A percentile compares a stretch with the other conserved stretches of the same genome.
Evolutionary conservation across 2,329 filamentous ascomycete species (phyloP).

Genomic region (Cryphonectria japonica): DNA sequence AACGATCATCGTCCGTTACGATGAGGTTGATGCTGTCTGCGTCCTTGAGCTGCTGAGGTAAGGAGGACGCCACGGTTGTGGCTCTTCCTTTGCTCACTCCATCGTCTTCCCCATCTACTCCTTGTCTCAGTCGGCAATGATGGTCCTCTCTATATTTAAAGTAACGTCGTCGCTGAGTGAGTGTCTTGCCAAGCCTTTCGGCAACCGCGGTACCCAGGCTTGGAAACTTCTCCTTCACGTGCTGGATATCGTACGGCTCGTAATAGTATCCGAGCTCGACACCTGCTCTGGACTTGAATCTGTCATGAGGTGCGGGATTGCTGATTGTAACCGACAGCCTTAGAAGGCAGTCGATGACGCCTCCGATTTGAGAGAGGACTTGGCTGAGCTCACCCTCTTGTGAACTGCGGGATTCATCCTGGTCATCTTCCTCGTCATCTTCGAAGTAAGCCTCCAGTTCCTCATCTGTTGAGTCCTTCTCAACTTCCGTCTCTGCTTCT

Average conservation of each 20-base stretch:
- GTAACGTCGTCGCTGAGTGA: conserved; percentile 3
- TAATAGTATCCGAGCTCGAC: background rate
- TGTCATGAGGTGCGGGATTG: conserved; percentile 14
- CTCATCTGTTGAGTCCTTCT: background rate
- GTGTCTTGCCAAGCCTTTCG: background rate
- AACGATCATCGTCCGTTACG: background rate
- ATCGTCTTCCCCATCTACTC: background rate
- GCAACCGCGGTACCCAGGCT: background rate
- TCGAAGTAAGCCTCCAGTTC: conserved; percentile 2
- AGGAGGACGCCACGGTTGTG: conserved; percentile 11
- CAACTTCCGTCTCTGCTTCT: conserved; percentile 4
- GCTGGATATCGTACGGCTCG: conserved; percentile 4
- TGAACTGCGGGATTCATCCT: background rate
- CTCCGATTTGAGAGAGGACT: background rate
- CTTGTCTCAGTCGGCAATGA: conserved; percentile 6
- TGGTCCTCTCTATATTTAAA: conserved; percentile 18
- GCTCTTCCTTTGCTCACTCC: conserved; percentile 1
- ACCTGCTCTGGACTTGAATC: conserved; percentile 11
- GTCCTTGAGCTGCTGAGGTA: conserved; percentile 15
- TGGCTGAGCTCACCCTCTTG: background rate
- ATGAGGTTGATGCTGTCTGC: background rate
- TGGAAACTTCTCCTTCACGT: conserved; percentile 8
- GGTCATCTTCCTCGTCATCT: background rate
- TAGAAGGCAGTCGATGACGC: conserved; percentile 12
- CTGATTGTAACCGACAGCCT: conserved; percentile 13